phyloP scores from a whole-genome alignment of 1,284 basidiomycete species.

The Fistulinella cinereoalba region DNA sequence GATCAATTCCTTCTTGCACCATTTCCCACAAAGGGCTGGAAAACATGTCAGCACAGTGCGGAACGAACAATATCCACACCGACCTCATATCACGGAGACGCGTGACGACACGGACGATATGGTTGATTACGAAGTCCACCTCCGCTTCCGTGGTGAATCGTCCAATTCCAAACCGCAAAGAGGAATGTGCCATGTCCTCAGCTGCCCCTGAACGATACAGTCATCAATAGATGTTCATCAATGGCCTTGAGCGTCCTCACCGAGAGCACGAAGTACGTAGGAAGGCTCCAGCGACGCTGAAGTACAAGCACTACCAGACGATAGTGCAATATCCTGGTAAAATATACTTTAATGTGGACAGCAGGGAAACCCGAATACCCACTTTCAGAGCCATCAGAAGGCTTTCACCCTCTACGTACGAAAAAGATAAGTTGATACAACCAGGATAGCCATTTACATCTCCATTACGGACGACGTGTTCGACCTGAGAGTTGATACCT shows the following conservation, averaged over 20 bases:
- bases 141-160: constrained; percentile 98
- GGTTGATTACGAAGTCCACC: constrained; percentile 90
- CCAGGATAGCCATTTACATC: constrained; percentile 87
- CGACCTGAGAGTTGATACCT: constrained; percentile 81
- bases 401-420: constrained; percentile 97
- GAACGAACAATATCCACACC: constrained; percentile 7
- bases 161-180: constrained; percentile 95
- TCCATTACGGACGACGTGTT: constrained; percentile 93
- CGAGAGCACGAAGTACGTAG: constrained; percentile 95
- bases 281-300: constrained; percentile 98
- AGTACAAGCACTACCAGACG: constrained; percentile 97
- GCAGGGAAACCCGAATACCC: constrained; percentile 35
- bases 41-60: constrained; percentile 11
- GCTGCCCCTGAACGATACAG: constrained; percentile 63
- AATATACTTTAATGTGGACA: not conserved
- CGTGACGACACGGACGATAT: constrained; percentile 85
- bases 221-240: constrained; percentile 1
- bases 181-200: constrained; percentile 99
- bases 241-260: constrained; percentile 36
- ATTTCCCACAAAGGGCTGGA: constrained; percentile 92
- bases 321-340: constrained; percentile 87
- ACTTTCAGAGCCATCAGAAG: constrained; percentile 99
- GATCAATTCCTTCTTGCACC: constrained; percentile 97
- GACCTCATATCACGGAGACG: constrained; percentile 69
- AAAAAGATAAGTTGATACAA: constrained; percentile 94